Evolutionary conservation across 148 eudicot species (phyloP).

Genomic region (Heliosperma pusillum): DNA sequence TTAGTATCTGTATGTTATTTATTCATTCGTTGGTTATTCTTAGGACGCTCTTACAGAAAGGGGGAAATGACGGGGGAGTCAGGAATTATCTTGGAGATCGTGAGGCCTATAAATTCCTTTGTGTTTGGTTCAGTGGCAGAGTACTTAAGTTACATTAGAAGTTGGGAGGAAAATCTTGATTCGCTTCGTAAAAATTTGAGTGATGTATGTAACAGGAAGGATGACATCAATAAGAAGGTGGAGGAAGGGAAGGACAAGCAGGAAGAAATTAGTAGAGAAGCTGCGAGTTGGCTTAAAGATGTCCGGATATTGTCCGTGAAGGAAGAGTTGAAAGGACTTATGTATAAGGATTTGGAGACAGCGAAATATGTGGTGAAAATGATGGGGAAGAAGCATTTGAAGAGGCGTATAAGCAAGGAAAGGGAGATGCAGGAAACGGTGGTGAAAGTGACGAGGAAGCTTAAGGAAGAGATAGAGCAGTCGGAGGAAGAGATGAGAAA

Average conservation of each 20-base stretch:
- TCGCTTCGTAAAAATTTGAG: slow-evolving; percentile 2
- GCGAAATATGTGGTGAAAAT: slow-evolving; percentile 2
- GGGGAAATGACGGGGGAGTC: background rate
- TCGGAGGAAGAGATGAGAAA: background rate
- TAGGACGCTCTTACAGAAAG: background rate
- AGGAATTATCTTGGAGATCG: background rate
- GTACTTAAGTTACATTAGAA: background rate
- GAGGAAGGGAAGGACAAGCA: slow-evolving; percentile 3
- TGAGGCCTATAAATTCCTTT: background rate
- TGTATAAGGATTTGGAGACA: slow-evolving; percentile 5
- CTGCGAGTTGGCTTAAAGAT: slow-evolving; percentile 6
- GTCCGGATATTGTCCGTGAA: background rate
- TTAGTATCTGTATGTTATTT: background rate
- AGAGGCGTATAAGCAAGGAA: background rate
- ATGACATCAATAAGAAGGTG: background rate
- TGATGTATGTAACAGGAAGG: slow-evolving; percentile 8
- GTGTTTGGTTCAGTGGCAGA: background rate
- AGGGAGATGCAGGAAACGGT: background rate
- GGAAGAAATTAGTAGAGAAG: background rate
- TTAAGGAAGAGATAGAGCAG: background rate
- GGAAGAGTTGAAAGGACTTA: background rate
- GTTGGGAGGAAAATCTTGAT: background rate
- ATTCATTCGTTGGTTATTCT: background rate
- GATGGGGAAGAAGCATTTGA: slow-evolving; percentile 12
- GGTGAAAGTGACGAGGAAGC: slow-evolving; percentile 6